Conservation (phyloP, 441 rosid genomes). For the Manihot esculenta region DNA sequence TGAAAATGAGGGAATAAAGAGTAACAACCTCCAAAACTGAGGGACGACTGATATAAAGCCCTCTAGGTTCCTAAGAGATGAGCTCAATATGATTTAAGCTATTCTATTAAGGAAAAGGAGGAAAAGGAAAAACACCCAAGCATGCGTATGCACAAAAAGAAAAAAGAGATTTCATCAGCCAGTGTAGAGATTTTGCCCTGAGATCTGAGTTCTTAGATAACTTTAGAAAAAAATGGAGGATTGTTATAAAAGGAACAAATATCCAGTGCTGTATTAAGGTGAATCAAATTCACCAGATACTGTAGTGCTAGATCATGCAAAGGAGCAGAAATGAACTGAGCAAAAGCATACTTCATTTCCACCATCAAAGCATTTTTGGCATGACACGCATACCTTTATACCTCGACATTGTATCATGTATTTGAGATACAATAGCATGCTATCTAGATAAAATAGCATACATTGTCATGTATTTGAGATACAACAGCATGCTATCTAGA, state of each 20-base stretch:
- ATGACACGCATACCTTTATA: conserved; percentile 1
- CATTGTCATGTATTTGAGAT: background rate
- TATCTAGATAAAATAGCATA: too few species aligned
- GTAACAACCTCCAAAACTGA: too few species aligned
- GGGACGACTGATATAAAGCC: too few species aligned
- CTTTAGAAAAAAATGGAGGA: background rate
- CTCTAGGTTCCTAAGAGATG: background rate
- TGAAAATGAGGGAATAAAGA: too few species aligned
- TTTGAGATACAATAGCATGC: background rate
- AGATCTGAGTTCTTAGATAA: background rate
- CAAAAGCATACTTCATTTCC: background rate
- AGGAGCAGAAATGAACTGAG: background rate
- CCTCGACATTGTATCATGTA: background rate
- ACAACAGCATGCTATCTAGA: too few species aligned
- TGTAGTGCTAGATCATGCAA: background rate
- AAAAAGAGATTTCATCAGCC: background rate
- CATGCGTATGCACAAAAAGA: background rate
- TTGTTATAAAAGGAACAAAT: background rate
- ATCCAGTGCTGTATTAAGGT: background rate
- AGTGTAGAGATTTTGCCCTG: background rate
- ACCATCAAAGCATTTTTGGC: background rate
- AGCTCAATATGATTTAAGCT: background rate
- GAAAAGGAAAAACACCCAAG: too few species aligned
- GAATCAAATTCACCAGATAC: background rate
- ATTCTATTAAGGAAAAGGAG: background rate